Base-by-base conservation (phyloP, 2,329 filamentous ascomycete species). In the Rasamsonia emersonii region DNA sequence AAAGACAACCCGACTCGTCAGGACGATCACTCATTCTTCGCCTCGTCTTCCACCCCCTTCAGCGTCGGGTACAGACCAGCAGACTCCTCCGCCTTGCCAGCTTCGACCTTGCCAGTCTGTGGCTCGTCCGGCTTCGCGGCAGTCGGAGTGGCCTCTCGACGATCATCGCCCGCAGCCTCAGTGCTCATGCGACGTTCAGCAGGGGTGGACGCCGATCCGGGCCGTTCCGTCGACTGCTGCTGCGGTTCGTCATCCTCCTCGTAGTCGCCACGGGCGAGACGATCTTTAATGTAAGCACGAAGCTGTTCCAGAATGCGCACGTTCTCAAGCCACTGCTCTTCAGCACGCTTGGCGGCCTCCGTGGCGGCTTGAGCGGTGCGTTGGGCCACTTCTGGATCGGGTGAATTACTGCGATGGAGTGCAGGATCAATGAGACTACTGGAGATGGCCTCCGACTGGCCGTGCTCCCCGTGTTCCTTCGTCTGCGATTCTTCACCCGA, bases 241-340 rank as follows among this genome's bases (percentile, higher is more conserved):
- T 6, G 26, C 23, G 4, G 15, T 18, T 42, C 28, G 28, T 46
- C 28, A 4, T 45, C 35, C 7, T 46, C 35, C 6, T 58, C 62
- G 35, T 58, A 76, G 20, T 75, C 70, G 20, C 67, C 68, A 24
- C 59, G 56, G 37, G 72, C 64, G 14, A 79, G 58, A 32, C 70
- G 62, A 29, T 71, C 65, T 34, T 69, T 67, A 43, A 79, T 66
- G 52, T 71, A 72, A 13, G 67, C 65, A 25, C 75, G 65, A 20
- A 79, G 62, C 30, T 67, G 64, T 55, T 79, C 75, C 18, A 79
- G 71, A 7, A 75, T 65, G n/a, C 75, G 71, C 33, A 77, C 73
- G 54, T 77, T 77, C 50, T 77, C 71, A 7, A 79, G 69, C 75
- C 75, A 79, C 41, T 71, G 66, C 39, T 73, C 69, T 23, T 68